Percentiles rank a stretch among this genome's conserved stretches.
Evolutionary conservation across 1,284 basidiomycete species (phyloP).

Genomic region (Irpex lacteus): DNA sequence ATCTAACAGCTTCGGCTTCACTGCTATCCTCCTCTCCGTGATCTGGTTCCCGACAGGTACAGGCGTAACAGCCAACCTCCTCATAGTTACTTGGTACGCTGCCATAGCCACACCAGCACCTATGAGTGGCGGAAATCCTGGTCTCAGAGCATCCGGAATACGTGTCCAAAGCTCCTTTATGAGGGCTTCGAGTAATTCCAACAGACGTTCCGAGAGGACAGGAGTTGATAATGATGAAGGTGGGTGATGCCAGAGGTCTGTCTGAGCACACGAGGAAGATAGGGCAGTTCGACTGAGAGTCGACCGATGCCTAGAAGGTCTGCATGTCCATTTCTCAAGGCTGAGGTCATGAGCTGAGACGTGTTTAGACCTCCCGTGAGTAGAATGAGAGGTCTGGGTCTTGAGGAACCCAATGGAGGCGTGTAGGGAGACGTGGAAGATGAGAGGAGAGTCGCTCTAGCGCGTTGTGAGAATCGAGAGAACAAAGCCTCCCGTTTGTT

Average conservation of each 20-base stretch:
- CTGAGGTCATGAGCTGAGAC: slow-evolving; percentile 54
- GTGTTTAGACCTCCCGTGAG: slow-evolving; percentile 81
- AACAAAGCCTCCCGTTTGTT: slow-evolving; percentile 55
- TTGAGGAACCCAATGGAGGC: neutral
- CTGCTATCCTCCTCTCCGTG: neutral
- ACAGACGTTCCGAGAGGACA: slow-evolving; percentile 4
- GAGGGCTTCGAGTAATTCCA: neutral
- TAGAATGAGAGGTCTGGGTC: slow-evolving; percentile 55
- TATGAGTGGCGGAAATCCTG: slow-evolving; percentile 23
- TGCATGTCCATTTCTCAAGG: slow-evolving; percentile 51
- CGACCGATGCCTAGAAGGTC: slow-evolving; percentile 81
- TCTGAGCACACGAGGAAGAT: slow-evolving; percentile 36
- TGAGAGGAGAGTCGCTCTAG: slow-evolving; percentile 39
- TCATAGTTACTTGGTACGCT: slow-evolving; percentile 26
- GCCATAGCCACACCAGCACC: slow-evolving; percentile 25
- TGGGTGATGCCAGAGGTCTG: neutral
- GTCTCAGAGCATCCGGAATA: slow-evolving; percentile 12
- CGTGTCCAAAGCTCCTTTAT: slow-evolving; percentile 16
- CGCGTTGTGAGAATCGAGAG: slow-evolving; percentile 53
- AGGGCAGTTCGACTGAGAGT: slow-evolving; percentile 60
- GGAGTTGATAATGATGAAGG: neutral
- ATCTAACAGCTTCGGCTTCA: slow-evolving; percentile 11
- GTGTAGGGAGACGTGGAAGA: slow-evolving; percentile 24
- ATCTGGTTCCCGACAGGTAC: slow-evolving; percentile 7
- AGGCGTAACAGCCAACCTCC: slow-evolving; percentile 18